Evolutionary conservation across 345 rosid genomes (phyloP).

Genomic region (Schrenkiella parvula): DNA sequence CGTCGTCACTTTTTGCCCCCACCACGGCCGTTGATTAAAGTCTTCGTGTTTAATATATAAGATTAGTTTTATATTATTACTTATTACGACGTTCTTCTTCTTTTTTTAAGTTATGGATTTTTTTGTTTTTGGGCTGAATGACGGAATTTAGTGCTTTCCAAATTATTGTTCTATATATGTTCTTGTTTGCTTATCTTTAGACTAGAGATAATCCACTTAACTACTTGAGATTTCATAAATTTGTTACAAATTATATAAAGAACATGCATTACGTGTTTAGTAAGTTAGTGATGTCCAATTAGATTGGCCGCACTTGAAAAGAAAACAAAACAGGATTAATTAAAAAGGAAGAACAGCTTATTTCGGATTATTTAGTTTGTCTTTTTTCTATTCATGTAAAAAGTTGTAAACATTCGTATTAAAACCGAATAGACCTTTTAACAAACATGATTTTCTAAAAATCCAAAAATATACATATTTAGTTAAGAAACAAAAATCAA

Average conservation of each 20-base stretch:
- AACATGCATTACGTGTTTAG: neutral
- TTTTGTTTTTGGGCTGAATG: neutral
- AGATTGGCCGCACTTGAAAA: neutral
- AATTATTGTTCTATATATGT: neutral
- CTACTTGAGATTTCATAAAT: neutral
- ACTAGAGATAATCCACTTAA: neutral
- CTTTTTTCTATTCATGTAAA: too few relatives aligned
- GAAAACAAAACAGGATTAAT: too few relatives aligned
- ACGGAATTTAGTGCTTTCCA: neutral
- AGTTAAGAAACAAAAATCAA: too few relatives aligned
- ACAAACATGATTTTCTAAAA: too few relatives aligned
- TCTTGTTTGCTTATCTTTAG: neutral
- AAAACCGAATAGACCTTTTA: too few relatives aligned
- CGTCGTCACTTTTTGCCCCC: constrained; percentile 39
- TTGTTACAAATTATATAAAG: neutral
- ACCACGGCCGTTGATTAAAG: constrained; percentile 19
- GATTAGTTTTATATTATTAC: neutral
- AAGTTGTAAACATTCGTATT: too few relatives aligned
- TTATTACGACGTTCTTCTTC: neutral
- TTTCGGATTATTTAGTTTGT: too few relatives aligned
- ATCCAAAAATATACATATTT: too few relatives aligned
- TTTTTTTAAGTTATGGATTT: neutral
- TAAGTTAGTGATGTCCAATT: neutral
- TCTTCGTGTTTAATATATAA: neutral
- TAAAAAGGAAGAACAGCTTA: too few relatives aligned